Evolutionary conservation across 2,329 filamentous ascomycete species (phyloP).

Genomic region (Trichoderma sp.): DNA sequence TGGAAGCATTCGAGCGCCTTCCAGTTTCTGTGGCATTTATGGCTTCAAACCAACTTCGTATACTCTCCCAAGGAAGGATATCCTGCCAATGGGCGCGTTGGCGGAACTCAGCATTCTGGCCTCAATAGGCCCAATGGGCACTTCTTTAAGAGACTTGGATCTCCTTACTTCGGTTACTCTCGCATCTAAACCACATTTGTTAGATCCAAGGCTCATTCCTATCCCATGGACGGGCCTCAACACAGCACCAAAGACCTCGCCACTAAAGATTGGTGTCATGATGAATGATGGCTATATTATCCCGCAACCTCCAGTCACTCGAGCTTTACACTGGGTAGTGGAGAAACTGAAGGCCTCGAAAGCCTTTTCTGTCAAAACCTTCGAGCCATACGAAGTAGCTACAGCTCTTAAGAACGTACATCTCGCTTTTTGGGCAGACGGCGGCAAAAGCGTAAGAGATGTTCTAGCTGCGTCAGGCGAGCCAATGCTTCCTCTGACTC

Average conservation of each 20-base stretch:
- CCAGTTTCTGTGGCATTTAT: slow-evolving; percentile 50
- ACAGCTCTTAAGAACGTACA: slow-evolving; percentile 31
- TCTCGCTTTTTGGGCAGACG: slow-evolving; percentile 36
- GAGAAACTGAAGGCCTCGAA: slow-evolving; percentile 31
- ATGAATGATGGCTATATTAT: slow-evolving; percentile 43
- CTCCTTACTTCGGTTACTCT: slow-evolving; percentile 39
- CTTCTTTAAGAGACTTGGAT: slow-evolving; percentile 42
- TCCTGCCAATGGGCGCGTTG: slow-evolving; percentile 30
- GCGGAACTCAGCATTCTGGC: slow-evolving; percentile 43
- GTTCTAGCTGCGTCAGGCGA: slow-evolving; percentile 35
- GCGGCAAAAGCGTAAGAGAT: slow-evolving; percentile 29
- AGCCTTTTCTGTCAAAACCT: slow-evolving; percentile 25
- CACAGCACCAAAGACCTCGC: neutral
- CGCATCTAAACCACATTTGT: slow-evolving; percentile 36
- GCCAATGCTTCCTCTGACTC: slow-evolving; percentile 37
- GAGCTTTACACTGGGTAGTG: slow-evolving; percentile 43
- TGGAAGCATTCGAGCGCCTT: slow-evolving; percentile 41
- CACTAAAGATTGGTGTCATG: slow-evolving; percentile 49
- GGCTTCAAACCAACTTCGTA: slow-evolving; percentile 48
- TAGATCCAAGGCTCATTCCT: slow-evolving; percentile 40
- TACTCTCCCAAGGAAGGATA: slow-evolving; percentile 35
- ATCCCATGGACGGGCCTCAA: slow-evolving; percentile 41
- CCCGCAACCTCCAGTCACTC: slow-evolving; percentile 45
- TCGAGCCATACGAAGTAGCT: slow-evolving; percentile 25
- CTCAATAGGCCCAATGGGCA: slow-evolving; percentile 43